Conservation (phyloP, 441 rosid genomes). For the Aquilaria agallochum region DNA sequence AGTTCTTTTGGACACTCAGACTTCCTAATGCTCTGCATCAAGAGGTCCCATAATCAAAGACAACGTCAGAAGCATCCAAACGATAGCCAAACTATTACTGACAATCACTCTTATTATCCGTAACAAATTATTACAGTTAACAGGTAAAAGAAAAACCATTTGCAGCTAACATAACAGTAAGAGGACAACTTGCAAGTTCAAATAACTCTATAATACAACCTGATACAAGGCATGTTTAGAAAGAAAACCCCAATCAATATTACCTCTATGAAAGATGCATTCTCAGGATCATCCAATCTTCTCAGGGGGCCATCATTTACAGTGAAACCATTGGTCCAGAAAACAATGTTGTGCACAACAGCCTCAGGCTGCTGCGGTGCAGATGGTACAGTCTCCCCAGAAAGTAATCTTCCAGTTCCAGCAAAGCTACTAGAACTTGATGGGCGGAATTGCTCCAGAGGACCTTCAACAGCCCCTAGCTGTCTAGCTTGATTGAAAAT, state of each 20-base stretch:
- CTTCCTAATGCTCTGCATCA: constrained; percentile 73
- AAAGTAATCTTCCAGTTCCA: constrained; percentile 85
- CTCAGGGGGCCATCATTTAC: constrained; percentile 91
- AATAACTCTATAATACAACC: too few relatives aligned
- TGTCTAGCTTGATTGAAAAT: constrained; percentile 90
- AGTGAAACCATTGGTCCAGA: constrained; percentile 96
- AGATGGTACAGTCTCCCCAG: constrained; percentile 72
- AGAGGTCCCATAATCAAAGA: constrained; percentile 15
- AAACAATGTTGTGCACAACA: constrained; percentile 77
- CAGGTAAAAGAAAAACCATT: not conserved
- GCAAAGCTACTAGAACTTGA: constrained; percentile 81
- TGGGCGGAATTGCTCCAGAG: constrained; percentile 52
- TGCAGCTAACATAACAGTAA: too few relatives aligned
- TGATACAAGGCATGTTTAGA: not conserved
- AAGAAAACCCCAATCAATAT: not conserved
- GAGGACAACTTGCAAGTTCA: not conserved
- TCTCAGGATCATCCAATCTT: constrained; percentile 90
- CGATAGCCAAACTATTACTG: not conserved
- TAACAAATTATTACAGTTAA: too few relatives aligned
- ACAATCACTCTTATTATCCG: not conserved
- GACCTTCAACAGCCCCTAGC: constrained; percentile 90
- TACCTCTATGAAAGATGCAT: constrained; percentile 95
- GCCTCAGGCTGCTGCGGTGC: constrained; percentile 84
- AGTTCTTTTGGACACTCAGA: constrained; percentile 98
- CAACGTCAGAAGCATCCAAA: not conserved